These are phyloP conservation scores for Phytopythium litorale DNA, from an alignment of 352 stramenopile genomes.

Conservation along the genomic window DNA sequence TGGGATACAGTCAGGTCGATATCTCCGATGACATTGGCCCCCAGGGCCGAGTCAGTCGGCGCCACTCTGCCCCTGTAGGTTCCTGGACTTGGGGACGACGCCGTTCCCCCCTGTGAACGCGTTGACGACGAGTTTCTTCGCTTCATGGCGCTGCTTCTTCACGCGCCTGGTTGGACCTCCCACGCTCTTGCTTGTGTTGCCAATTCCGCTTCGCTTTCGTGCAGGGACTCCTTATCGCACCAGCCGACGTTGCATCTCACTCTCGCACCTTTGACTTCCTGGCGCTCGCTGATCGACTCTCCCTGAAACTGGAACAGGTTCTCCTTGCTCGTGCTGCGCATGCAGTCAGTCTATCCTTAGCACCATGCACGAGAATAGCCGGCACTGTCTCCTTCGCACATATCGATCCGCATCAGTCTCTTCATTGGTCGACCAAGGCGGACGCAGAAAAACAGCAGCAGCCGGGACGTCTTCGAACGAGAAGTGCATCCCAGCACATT, in stretches of 20 bases:
- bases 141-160: not conserved
- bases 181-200: not conserved
- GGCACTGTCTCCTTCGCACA: not conserved
- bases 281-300: not conserved
- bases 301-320: not conserved
- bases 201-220: not conserved
- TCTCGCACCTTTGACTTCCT: not conserved
- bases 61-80: not conserved
- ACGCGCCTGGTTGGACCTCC: not conserved
- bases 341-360: slow-evolving; percentile 1
- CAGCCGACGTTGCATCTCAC: not conserved
- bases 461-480: not conserved
- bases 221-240: not conserved
- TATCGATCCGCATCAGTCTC: not conserved
- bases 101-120: not conserved
- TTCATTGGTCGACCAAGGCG: not conserved
- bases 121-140: slow-evolving; percentile 1
- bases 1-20: not conserved
- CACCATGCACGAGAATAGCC: not conserved
- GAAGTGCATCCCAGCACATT: not conserved
- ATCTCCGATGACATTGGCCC: not conserved
- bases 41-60: not conserved
- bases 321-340: not conserved
- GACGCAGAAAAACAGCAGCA: not conserved
- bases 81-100: not conserved